Percentiles rank a stretch among this genome's conserved stretches.
Evolutionary conservation across 768 basidiomycete species (phyloP).

Genomic region (Amanita polypyramis): DNA sequence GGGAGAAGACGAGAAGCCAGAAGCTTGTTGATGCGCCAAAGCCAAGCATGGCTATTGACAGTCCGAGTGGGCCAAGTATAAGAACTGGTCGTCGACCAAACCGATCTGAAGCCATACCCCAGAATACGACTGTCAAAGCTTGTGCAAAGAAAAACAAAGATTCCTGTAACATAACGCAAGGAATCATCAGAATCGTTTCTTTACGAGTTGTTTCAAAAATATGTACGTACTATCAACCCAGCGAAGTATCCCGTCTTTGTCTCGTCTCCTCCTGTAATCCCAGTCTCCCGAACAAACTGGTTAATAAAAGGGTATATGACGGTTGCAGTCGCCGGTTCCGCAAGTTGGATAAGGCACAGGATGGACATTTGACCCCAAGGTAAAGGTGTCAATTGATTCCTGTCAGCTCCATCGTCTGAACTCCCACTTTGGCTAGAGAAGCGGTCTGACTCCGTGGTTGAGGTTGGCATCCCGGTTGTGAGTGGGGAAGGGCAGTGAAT

Average conservation of each 20-base stretch:
- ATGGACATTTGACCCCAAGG: conserved; percentile 22
- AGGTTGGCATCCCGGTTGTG: no score
- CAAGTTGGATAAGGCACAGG: conserved; percentile 20
- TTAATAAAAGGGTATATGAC: conserved; percentile 31
- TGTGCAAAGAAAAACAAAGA: conserved; percentile 25
- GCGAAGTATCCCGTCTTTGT: conserved; percentile 29
- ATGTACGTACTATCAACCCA: conserved; percentile 25
- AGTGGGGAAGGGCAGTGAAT: no score
- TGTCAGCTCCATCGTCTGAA: no score
- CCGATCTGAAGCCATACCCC: conserved; percentile 24
- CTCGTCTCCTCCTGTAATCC: conserved; percentile 26
- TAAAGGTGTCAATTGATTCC: conserved; percentile 14
- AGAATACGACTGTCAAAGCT: conserved; percentile 22
- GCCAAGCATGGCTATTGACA: conserved; percentile 19
- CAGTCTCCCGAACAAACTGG: conserved; percentile 24
- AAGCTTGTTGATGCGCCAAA: conserved; percentile 34
- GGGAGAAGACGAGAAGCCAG: conserved; percentile 17
- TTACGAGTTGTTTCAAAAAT: no score
- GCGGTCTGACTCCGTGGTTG: no score
- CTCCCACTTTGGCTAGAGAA: no score
- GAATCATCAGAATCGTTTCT: no score
- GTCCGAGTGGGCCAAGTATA: conserved; percentile 22
- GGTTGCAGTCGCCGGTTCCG: conserved; percentile 26
- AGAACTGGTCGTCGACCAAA: conserved; percentile 25
- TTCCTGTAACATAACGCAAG: conserved; percentile 14